Conservation (phyloP, 495 filamentous ascomycete species). For the Ramalina intermedia region DNA sequence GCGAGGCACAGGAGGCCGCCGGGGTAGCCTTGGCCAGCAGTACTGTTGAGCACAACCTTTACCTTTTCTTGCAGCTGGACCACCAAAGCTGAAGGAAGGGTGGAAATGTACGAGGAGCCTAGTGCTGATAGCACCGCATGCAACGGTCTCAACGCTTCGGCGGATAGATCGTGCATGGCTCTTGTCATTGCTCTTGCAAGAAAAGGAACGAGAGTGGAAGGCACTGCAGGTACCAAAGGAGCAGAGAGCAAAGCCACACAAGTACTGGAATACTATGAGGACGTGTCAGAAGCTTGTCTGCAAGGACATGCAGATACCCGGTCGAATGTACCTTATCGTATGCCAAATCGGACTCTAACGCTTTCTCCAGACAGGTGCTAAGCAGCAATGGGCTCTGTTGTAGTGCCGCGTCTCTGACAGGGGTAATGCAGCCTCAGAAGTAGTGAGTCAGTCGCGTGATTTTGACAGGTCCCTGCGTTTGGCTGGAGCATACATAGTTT, state of each 20-base stretch:
- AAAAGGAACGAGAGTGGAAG: conserved; percentile 29
- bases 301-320: background rate
- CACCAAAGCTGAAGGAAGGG: conserved; percentile 27
- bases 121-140: conserved; percentile 25
- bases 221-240: conserved; percentile 23
- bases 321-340: conserved; percentile 21
- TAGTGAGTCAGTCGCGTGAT: background rate
- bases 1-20: conserved; percentile 35
- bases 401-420: conserved; percentile 28
- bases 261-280: conserved; percentile 21
- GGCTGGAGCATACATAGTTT: conserved; percentile 24
- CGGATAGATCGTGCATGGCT: conserved; percentile 23
- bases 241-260: conserved; percentile 30
- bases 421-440: conserved; percentile 16
- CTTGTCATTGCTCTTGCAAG: conserved; percentile 22
- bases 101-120: conserved; percentile 20
- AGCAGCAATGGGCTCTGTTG: conserved; percentile 27
- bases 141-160: conserved; percentile 29
- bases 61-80: conserved; percentile 30
- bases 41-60: conserved; percentile 29
- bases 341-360: conserved; percentile 14
- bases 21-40: conserved; percentile 31
- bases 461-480: background rate
- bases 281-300: background rate
- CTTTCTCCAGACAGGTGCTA: conserved; percentile 27